Evolutionary conservation across 108 stramenopile species (phyloP).

Genomic region (Parietichytrium sp.): DNA sequence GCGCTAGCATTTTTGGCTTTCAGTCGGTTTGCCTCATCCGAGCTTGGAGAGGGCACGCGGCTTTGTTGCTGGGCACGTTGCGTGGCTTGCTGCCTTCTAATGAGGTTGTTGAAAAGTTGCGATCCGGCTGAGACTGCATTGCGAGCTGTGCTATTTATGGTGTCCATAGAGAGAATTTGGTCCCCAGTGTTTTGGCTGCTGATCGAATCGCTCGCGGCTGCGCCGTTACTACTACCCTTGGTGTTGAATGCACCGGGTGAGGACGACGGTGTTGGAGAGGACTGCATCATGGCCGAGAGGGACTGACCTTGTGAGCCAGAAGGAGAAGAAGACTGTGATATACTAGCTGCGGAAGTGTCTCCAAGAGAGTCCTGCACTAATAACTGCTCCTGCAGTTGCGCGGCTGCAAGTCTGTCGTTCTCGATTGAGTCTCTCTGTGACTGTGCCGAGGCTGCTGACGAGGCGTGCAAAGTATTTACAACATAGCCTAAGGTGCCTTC

Average conservation of each 20-base stretch:
- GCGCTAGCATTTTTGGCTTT: too few species aligned
- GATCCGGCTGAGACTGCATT: slow-evolving; percentile 31
- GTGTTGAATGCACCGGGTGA: neutral
- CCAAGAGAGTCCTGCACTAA: neutral
- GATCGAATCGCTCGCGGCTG: neutral
- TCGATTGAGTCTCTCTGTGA: neutral
- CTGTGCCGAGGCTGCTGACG: neutral
- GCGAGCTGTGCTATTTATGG: slow-evolving; percentile 4
- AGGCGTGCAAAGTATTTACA: neutral
- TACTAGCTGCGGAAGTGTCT: neutral
- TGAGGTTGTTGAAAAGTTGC: slow-evolving; percentile 16
- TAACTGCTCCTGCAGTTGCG: neutral
- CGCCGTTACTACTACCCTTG: neutral
- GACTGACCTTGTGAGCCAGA: neutral
- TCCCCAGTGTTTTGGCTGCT: neutral
- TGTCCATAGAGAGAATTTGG: neutral
- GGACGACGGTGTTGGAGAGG: neutral
- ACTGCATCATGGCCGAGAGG: neutral
- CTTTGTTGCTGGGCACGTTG: neutral
- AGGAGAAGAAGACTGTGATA: neutral
- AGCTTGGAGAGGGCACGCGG: neutral
- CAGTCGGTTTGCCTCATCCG: neutral
- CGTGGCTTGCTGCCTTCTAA: neutral
- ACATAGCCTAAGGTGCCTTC: slow-evolving; percentile 5
- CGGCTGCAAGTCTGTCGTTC: neutral